phyloP scores from a whole-genome alignment of 2,329 filamentous ascomycete species.

The Fusarium udum region DNA sequence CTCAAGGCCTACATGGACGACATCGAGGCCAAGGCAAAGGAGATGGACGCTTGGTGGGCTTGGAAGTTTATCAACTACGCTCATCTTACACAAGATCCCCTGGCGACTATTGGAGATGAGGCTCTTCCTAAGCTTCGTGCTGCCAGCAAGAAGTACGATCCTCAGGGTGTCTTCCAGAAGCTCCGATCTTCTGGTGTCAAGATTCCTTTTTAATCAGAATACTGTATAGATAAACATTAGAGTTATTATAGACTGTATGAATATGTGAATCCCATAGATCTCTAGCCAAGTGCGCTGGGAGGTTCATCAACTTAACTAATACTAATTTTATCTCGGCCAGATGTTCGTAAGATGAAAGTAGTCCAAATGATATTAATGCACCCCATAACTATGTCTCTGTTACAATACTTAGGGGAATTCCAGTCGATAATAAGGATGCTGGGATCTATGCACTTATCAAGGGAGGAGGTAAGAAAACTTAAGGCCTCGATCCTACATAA shows the following conservation, averaged over 20 bases:
- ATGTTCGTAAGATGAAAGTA: background rate
- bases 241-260: background rate
- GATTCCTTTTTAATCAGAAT: conserved; percentile 33
- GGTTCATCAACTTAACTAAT: background rate
- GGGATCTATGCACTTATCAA: background rate
- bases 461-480: background rate
- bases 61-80: conserved; percentile 58
- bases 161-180: conserved; percentile 50
- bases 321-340: background rate
- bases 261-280: too few relatives aligned
- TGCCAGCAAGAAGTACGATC: conserved; percentile 51
- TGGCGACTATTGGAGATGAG: conserved; percentile 50
- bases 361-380: background rate
- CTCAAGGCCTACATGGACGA: conserved; percentile 48
- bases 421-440: background rate
- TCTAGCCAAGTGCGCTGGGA: too few relatives aligned
- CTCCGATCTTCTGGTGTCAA: conserved; percentile 47
- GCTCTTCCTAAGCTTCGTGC: conserved; percentile 48
- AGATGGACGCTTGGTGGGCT: conserved; percentile 40
- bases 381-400: background rate
- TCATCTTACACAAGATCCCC: conserved; percentile 49
- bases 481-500: background rate
- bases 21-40: conserved; percentile 41
- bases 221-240: background rate
- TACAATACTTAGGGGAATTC: background rate